Base-by-base conservation (phyloP, 352 stramenopile genomes). In the Phytophthora syringae region DNA sequence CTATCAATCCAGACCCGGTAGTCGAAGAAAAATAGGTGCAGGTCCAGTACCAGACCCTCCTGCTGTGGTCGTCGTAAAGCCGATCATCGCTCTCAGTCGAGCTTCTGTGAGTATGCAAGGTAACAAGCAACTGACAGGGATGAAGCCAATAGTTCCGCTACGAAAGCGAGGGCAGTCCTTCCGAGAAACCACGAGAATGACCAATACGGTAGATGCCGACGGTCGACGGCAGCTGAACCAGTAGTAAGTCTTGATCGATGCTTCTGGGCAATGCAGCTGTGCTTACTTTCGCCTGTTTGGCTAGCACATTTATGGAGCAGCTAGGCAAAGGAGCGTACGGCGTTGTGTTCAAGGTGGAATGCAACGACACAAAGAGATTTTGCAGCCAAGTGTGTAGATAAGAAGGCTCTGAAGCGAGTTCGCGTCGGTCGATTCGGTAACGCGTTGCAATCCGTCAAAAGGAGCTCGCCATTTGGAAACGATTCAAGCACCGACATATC, bases 381-480 rank as follows among this genome's bases (percentile, higher is more conserved):
- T 44, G 86, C 86, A 0, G 77, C 80, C 21, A 94, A 94, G 52
- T 84, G 82, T 11, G 83, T 94, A 18, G 74, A 94, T 62, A 94
- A 94, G 52, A 87, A 83, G 64, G 79, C 76, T n/a, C 72, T 94
- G 21, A 88, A 89, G 25, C 80, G 84, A 22, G 64, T 91, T 37
- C 82, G 80, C 40, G 72, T 92, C 9, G 86, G 84, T 6, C 74
- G 82, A 16, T 90, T 92, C 24, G 84, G 86, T 13, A 92, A 94
- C 44, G 86, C 82, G 7, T 47, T 94, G 15, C 84, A 94, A 51
- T 83, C 63, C 9, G 74, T 92, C 18, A 96, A 98, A 94, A 93
- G 51, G 96, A 99, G 54, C 95, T 99, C 64, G 90, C 81, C n/a
- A 95, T 98, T 12, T 99, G 98, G 96, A 98, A 98, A 73, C 94